A percentile compares a stretch with the other conserved stretches of the same genome.
phyloP scores from a whole-genome alignment of 208 protist genomes.

The Trypanosoma cruzi region DNA sequence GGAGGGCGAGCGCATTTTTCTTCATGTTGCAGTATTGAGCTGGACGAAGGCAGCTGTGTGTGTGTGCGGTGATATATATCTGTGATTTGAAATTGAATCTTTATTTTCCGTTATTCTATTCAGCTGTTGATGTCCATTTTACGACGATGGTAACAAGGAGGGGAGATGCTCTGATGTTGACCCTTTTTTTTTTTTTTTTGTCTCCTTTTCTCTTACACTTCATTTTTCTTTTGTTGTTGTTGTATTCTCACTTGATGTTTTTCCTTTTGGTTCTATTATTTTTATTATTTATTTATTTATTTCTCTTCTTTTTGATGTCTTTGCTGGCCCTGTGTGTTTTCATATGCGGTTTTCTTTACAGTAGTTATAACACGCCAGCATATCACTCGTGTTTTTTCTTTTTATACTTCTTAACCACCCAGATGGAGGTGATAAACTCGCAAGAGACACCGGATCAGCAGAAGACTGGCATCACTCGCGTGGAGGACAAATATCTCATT shows the following conservation, averaged over 20 bases:
- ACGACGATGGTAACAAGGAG: conserved; percentile 11
- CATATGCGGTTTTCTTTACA: not conserved
- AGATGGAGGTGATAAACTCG: conserved; percentile 5
- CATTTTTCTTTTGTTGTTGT: not conserved
- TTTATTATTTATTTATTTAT: not conserved
- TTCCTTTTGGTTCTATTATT: not conserved
- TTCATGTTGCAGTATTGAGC: not conserved
- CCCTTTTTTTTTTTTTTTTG: conserved; percentile 14
- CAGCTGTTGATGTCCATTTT: not conserved
- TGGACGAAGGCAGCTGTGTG: not conserved
- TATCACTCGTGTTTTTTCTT: conserved; percentile 1
- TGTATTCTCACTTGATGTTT: not conserved
- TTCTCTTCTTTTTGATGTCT: not conserved
- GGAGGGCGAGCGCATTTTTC: no score
- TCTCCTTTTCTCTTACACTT: not conserved
- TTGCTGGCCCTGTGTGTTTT: not conserved
- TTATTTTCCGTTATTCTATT: not conserved
- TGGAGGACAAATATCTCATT: conserved; percentile 85
- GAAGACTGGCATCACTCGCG: conserved; percentile 29
- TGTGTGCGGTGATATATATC: not conserved
- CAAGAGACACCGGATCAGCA: conserved; percentile 1
- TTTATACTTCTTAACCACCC: not conserved
- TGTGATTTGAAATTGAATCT: conserved; percentile 8
- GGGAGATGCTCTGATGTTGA: not conserved
- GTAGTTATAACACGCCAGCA: not conserved